These are phyloP conservation scores for Schoenoplectus tabernaemontani DNA, from an alignment of 202 grass and related monocot species.

Conservation along the genomic window DNA sequence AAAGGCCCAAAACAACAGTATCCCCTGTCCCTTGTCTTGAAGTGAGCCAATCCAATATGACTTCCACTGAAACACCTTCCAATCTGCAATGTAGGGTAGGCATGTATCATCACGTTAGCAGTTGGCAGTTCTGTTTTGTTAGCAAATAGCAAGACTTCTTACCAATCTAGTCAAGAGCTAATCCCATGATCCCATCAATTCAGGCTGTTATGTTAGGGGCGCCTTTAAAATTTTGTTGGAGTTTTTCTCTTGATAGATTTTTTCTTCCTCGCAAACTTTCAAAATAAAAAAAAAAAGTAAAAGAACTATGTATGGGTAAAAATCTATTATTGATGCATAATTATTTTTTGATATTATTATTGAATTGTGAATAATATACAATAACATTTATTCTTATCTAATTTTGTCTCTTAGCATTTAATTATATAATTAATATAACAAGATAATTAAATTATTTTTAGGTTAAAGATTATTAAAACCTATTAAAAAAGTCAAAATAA, in stretches of 20 bases:
- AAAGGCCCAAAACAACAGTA: too few relatives aligned
- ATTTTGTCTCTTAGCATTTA: not conserved
- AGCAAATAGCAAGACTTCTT: not conserved
- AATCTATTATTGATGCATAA: not conserved
- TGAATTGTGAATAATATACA: too few relatives aligned
- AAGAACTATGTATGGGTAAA: too few relatives aligned
- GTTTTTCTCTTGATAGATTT: not conserved
- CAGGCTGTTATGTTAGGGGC: not conserved
- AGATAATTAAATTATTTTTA: constrained; percentile 13
- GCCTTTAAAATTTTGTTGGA: not conserved
- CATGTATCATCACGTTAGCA: constrained; percentile 7
- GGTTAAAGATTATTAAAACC: constrained; percentile 1
- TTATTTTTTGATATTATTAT: not conserved
- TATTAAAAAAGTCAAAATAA: too few relatives aligned
- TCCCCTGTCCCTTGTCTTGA: too few relatives aligned
- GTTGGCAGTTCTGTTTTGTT: constrained; percentile 7
- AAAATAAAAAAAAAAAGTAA: not conserved
- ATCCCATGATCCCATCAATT: not conserved
- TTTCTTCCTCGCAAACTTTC: not conserved
- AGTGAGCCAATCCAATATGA: not conserved
- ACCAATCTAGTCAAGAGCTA: not conserved
- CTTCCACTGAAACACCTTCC: not conserved
- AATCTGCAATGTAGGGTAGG: too few relatives aligned
- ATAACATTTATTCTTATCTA: too few relatives aligned
- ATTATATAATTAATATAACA: too few relatives aligned